Evolutionary conservation across 371 early-diverging fungal genomes (phyloP).

Genomic region (Lichtheimia ornata): DNA sequence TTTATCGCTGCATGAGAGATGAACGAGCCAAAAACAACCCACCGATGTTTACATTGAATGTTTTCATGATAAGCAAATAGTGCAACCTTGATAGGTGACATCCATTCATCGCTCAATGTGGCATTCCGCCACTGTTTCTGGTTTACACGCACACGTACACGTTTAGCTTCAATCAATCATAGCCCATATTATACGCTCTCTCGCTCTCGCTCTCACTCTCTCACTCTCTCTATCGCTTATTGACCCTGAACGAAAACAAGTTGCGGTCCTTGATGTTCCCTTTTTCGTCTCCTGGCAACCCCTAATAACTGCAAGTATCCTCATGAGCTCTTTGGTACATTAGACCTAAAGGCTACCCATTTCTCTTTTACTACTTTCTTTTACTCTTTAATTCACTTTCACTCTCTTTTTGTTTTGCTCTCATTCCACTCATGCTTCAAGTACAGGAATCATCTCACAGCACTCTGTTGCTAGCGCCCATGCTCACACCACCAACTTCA

Average conservation of each 20-base stretch:
- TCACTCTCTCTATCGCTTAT: no score
- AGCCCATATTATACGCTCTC: no score
- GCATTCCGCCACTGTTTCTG: no score
- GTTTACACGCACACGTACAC: no score
- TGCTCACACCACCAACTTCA: constrained; percentile 14
- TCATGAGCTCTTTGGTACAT: constrained; percentile 7
- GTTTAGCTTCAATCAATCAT: no score
- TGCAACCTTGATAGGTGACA: no score
- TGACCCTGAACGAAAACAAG: neutral
- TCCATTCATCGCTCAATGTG: no score
- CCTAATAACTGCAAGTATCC: constrained; percentile 17
- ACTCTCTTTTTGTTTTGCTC: constrained; percentile 3
- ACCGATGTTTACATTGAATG: no score
- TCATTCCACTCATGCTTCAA: constrained; percentile 13
- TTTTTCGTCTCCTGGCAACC: constrained; percentile 19
- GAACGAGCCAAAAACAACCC: no score
- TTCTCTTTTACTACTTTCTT: constrained; percentile 4
- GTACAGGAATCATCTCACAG: constrained; percentile 21
- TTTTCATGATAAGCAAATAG: no score
- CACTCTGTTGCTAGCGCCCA: constrained; percentile 15
- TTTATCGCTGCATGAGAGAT: no score
- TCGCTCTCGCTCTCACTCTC: no score
- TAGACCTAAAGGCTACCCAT: neutral
- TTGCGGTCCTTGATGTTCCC: constrained; percentile 18
- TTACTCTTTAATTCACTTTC: constrained; percentile 11